These are phyloP conservation scores for Suillus sp. DNA, from an alignment of 768 basidiomycete genomes.

Conservation along the genomic window DNA sequence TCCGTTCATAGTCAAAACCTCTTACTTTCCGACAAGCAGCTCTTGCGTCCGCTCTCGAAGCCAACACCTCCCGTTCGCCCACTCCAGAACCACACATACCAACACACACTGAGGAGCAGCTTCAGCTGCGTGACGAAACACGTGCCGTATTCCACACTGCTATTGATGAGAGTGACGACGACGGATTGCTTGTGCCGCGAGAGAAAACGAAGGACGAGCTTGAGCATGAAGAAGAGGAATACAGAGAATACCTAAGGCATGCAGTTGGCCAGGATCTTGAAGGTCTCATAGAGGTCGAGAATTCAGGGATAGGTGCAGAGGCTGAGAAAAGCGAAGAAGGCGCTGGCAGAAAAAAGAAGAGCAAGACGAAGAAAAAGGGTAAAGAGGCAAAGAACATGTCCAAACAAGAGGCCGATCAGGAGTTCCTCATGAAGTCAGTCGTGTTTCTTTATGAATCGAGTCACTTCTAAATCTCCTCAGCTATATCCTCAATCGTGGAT, in stretches of 20 bases:
- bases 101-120: constrained; percentile 82
- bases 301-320: constrained; percentile 16
- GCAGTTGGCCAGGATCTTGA: constrained; percentile 79
- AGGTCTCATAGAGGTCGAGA: constrained; percentile 60
- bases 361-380: constrained; percentile 38
- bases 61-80: constrained; percentile 53
- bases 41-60: constrained; percentile 60
- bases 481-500: constrained; percentile 96
- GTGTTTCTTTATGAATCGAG: neutral
- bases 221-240: constrained; percentile 82
- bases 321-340: constrained; percentile 33
- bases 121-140: constrained; percentile 73
- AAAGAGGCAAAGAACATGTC: constrained; percentile 34
- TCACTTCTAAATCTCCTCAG: constrained; percentile 42
- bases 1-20: constrained; percentile 56
- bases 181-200: constrained; percentile 71
- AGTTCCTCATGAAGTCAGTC: constrained; percentile 86
- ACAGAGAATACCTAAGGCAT: constrained; percentile 75
- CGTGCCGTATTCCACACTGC: constrained; percentile 77
- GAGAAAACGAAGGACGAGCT: constrained; percentile 79
- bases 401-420: constrained; percentile 44
- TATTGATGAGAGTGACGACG: constrained; percentile 44
- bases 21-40: constrained; percentile 75
- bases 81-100: constrained; percentile 52
- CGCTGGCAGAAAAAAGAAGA: constrained; percentile 28